phyloP scores from a whole-genome alignment of 176 grass and related monocot genomes.

The Aechmea fasciata region DNA sequence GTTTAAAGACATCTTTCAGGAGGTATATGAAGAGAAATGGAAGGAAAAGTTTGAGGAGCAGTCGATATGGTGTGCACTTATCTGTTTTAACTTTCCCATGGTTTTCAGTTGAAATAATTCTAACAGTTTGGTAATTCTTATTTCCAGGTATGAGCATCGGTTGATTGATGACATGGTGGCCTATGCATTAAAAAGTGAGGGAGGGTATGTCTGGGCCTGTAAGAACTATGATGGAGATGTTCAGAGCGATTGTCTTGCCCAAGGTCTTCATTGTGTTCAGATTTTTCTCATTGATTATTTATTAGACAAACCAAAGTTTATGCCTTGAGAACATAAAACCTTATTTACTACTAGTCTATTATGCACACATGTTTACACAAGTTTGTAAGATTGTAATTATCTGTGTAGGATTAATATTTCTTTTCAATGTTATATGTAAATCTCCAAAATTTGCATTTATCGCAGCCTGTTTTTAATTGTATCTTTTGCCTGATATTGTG shows the following conservation, averaged over 20 bases:
- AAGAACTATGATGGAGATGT: constrained; percentile 99
- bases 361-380: too few species aligned
- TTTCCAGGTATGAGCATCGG: constrained; percentile 93
- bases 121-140: not conserved
- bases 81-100: constrained; percentile 2
- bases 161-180: constrained; percentile 99
- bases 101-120: not conserved
- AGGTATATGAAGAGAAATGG: constrained; percentile 88
- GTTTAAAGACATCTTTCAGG: constrained; percentile 96
- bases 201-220: constrained; percentile 93
- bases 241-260: constrained; percentile 92
- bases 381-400: too few species aligned
- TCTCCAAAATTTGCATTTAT: too few species aligned
- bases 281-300: not conserved
- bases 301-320: not conserved
- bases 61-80: constrained; percentile 66
- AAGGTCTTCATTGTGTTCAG: constrained; percentile 38
- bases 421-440: too few species aligned
- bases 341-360: too few species aligned
- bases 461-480: not conserved
- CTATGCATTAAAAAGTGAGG: constrained; percentile 95
- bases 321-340: not conserved
- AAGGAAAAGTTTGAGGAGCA: constrained; percentile 68
- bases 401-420: too few species aligned
- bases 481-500: not conserved